These are phyloP conservation scores for Coprinopsis cinerea DNA, from an alignment of 768 basidiomycete species.

Conservation along the genomic window DNA sequence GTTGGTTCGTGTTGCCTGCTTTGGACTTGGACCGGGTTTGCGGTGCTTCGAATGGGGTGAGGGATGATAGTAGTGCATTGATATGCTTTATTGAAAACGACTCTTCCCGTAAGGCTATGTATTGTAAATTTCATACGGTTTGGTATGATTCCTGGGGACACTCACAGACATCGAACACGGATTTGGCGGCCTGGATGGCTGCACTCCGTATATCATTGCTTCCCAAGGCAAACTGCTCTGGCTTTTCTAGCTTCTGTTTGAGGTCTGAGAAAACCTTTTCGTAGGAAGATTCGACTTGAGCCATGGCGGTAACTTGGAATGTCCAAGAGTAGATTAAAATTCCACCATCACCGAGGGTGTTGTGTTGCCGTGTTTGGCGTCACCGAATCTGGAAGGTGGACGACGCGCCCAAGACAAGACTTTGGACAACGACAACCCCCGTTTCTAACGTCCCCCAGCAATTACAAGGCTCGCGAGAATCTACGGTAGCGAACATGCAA, in stretches of 20 bases:
- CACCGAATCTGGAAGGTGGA: background rate
- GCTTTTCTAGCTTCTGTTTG: conserved; percentile 47
- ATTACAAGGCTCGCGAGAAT: too few relatives aligned
- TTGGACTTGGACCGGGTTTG: conserved; percentile 63
- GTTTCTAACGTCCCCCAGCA: too few relatives aligned
- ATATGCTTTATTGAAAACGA: conserved; percentile 57
- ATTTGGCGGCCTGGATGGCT: conserved; percentile 66
- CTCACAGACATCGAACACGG: conserved; percentile 72
- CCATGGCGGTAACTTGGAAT: conserved; percentile 4
- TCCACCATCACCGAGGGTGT: conserved; percentile 5
- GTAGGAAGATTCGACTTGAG: background rate
- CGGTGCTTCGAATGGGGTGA: conserved; percentile 65
- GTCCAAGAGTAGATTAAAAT: background rate
- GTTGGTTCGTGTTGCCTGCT: conserved; percentile 37
- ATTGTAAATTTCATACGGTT: conserved; percentile 3
- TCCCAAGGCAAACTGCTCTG: conserved; percentile 52
- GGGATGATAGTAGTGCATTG: conserved; percentile 55
- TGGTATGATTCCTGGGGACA: conserved; percentile 3
- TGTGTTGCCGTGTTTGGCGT: conserved; percentile 14
- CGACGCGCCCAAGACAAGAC: too few relatives aligned
- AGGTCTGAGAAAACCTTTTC: conserved; percentile 39
- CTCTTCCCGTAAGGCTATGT: conserved; percentile 65
- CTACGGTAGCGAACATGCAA: too few relatives aligned
- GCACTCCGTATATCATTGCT: conserved; percentile 47
- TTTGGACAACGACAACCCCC: too few relatives aligned